These are phyloP conservation scores for Trichosporon inkin DNA, from an alignment of 1,284 basidiomycete genomes.

Conservation along the genomic window DNA sequence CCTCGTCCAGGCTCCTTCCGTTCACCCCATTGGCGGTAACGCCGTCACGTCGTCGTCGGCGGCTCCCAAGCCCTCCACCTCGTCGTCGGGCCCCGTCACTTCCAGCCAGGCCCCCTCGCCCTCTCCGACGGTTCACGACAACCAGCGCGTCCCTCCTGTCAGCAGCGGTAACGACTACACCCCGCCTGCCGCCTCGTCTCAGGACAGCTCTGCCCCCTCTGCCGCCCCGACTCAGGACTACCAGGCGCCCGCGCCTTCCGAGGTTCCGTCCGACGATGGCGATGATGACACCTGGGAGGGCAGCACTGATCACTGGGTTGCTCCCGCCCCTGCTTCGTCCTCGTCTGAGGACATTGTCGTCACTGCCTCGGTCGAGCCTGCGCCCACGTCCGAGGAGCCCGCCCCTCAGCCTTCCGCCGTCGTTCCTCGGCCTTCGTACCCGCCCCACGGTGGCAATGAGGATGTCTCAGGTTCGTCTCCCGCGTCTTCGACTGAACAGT, in stretches of 20 bases:
- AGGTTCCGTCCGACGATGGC: neutral
- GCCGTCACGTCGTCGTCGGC: neutral
- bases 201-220: conserved; percentile 9
- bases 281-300: neutral
- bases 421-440: neutral
- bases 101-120: neutral
- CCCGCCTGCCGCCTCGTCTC: conserved; percentile 9
- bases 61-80: neutral
- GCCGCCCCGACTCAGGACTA: conserved; percentile 7
- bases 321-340: neutral
- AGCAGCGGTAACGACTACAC: conserved; percentile 5
- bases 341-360: conserved; percentile 5
- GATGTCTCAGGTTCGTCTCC: conserved; percentile 2
- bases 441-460: neutral
- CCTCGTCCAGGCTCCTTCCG: neutral
- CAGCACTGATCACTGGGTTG: neutral
- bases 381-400: neutral
- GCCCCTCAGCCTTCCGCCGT: neutral
- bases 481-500: conserved; percentile 5
- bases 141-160: neutral
- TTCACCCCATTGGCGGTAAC: conserved; percentile 1
- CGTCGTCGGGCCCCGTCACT: neutral
- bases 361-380: neutral
- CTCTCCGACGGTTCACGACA: neutral
- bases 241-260: neutral